Conservation (phyloP, 148 eudicot genomes). For the Drosera capensis region DNA sequence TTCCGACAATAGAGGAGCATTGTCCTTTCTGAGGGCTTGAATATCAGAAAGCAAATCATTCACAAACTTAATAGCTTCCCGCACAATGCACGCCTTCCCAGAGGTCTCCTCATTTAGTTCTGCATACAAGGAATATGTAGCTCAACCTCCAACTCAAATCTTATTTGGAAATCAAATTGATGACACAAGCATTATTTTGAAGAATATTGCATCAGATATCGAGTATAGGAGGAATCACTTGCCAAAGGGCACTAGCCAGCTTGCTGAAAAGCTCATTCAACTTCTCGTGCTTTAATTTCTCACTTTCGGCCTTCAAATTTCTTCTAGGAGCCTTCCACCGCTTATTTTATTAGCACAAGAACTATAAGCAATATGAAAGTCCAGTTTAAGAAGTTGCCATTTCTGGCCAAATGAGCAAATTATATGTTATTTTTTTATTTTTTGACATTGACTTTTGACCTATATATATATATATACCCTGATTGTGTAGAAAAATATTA, state of each 20-base stretch:
- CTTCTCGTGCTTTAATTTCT: constrained; percentile 79
- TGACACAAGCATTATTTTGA: not conserved
- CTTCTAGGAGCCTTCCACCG: constrained; percentile 41
- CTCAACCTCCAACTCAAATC: not conserved
- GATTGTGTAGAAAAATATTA: too few relatives aligned
- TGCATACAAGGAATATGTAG: constrained; percentile 15
- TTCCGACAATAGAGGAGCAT: constrained; percentile 56
- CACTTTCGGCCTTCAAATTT: constrained; percentile 72
- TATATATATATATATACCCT: too few relatives aligned
- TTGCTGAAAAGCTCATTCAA: constrained; percentile 64
- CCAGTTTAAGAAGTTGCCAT: too few relatives aligned
- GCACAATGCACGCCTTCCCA: constrained; percentile 60
- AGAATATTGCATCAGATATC: constrained; percentile 1
- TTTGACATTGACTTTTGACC: too few relatives aligned
- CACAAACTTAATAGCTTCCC: constrained; percentile 45
- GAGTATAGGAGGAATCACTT: not conserved
- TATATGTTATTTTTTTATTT: too few relatives aligned
- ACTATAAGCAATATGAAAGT: constrained; percentile 38
- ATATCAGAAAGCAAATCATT: constrained; percentile 47
- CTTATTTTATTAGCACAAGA: constrained; percentile 30
- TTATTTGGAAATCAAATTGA: not conserved
- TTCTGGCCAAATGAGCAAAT: too few relatives aligned
- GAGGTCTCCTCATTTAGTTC: constrained; percentile 42
- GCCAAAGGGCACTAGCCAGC: constrained; percentile 58
- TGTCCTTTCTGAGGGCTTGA: constrained; percentile 47